phyloP scores from a whole-genome alignment of 148 eudicot species.

The Rhododendron henanense region DNA sequence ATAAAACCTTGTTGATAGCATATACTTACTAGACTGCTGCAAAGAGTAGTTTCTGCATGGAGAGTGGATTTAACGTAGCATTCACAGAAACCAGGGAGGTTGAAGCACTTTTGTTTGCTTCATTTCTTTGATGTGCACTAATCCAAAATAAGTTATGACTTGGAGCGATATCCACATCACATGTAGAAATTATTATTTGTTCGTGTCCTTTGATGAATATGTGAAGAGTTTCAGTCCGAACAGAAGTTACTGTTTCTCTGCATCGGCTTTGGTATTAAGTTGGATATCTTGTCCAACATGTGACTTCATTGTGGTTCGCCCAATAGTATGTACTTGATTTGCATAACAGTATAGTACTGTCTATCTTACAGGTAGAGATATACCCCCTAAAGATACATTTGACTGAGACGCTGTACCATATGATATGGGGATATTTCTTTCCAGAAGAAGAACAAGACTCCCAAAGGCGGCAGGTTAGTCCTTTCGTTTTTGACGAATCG shows the following conservation, averaged over 20 bases:
- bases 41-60: not conserved
- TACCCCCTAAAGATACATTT: conserved; percentile 95
- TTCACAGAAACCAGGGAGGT: not conserved
- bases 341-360: conserved; percentile 5
- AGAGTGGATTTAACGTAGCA: not conserved
- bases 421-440: conserved; percentile 97
- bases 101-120: not conserved
- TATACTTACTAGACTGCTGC: not conserved
- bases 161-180: not conserved
- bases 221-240: not conserved
- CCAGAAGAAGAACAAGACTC: conserved; percentile 99
- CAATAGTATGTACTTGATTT: conserved; percentile 7
- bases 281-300: not conserved
- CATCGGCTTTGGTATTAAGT: not conserved
- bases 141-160: not conserved
- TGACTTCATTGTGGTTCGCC: conserved; percentile 6
- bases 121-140: not conserved
- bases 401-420: conserved; percentile 81
- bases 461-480: conserved; percentile 87
- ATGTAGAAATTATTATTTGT: too few relatives aligned
- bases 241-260: not conserved
- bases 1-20: not conserved
- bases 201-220: not conserved
- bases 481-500: not conserved
- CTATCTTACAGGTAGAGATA: conserved; percentile 72